phyloP scores from a whole-genome alignment of 1,139 yeast genomes.

The Scheffersomyces quercinus region DNA sequence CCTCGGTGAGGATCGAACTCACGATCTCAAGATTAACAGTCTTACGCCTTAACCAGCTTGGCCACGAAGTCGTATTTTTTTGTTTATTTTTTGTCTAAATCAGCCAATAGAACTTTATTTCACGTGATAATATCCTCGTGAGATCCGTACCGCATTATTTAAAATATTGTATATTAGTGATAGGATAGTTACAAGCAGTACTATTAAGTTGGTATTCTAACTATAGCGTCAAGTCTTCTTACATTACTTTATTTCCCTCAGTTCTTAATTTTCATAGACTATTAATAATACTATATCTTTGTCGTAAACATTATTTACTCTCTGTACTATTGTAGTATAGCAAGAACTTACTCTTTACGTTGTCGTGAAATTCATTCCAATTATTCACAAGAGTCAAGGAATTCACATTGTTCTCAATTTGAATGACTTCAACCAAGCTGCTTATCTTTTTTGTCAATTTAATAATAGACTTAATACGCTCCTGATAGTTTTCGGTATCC shows the following conservation, averaged over 20 bases:
- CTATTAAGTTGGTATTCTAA: too few relatives aligned
- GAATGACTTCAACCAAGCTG: conserved; percentile 1
- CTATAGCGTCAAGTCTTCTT: too few relatives aligned
- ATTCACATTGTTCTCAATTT: conserved; percentile 2
- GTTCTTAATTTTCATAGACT: too few relatives aligned
- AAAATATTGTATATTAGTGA: too few relatives aligned
- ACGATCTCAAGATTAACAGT: conserved; percentile 52
- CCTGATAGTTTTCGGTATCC: conserved; percentile 38
- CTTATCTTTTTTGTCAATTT: conserved; percentile 24
- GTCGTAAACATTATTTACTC: background rate
- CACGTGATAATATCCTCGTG: too few relatives aligned
- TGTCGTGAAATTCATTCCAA: conserved; percentile 92
- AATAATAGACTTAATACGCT: conserved; percentile 29
- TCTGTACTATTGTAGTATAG: conserved; percentile 4
- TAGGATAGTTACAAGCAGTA: too few relatives aligned
- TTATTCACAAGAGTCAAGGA: conserved; percentile 73
- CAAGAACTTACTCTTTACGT: conserved; percentile 53
- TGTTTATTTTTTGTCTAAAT: background rate
- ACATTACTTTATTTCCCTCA: too few relatives aligned
- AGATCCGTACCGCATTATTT: too few relatives aligned
- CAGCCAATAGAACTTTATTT: background rate
- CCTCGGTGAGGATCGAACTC: conserved; percentile 50
- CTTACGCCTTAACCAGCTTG: conserved; percentile 58
- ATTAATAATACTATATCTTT: too few relatives aligned
- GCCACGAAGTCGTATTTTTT: conserved; percentile 44